Base-by-base conservation (phyloP, 352 stramenopile species). In the Pythium utonaiense region DNA sequence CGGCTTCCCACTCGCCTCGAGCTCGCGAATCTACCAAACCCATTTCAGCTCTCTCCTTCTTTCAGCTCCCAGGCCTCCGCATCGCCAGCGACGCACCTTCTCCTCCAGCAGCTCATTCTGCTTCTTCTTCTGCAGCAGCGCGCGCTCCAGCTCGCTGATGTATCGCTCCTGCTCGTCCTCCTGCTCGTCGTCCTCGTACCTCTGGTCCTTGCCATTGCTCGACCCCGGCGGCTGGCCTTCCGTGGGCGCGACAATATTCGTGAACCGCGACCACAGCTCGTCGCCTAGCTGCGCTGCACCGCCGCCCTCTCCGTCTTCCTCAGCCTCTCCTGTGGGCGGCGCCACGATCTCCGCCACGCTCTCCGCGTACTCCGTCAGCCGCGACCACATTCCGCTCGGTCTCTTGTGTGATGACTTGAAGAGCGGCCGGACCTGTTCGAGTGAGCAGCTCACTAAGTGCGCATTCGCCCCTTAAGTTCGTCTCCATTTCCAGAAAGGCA, bases 111-210 rank as follows among this genome's bases (percentile, higher is more conserved):
- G 21, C 25, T 90, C 80, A 49, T 87, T 89, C 57, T 83, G 71
- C 57, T 87, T 89, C 66, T 92, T 92, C 54, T 78, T 72, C 51
- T 90, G 82, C 56, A 92, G 56, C 30, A 92, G 59, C 13, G 80
- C 80, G 22, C 82, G 71, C 64, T 92, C 82, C 42, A 92, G 67
- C 53, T 90, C 82, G 53, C 63, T 84, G 34, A 92, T 92, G 61
- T 92, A 92, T 49, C 80, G 80, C 51, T 92, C 82, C 62, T 92
- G 78, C 42, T 89, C 78, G 61, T 90, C 69, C 7, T 84, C 78
- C 3, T 83, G 67, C 6, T 57, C 55, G 1, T 56, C 57, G 10
- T 48, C 44, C 24, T 56, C 53, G 40, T 47, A 47, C 33, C 31
- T 49, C 2, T 16, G 3, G 17, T 47, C 30, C 10, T 57, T 47